phyloP scores from a whole-genome alignment of 371 early-diverging fungal genomes.

The Actinomortierella ambigua region DNA sequence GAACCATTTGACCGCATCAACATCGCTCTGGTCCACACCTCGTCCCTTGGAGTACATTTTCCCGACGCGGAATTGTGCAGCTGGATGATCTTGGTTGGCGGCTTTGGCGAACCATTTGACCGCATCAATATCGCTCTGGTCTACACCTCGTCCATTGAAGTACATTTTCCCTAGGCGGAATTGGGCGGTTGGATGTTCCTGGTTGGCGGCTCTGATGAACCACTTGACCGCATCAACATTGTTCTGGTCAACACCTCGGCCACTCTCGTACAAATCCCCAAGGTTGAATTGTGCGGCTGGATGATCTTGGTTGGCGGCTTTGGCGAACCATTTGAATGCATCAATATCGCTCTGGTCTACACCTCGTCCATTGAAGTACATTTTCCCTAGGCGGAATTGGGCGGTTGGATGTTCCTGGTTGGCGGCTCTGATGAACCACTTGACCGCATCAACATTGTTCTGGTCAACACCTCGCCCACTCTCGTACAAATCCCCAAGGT shows the following conservation, averaged over 20 bases:
- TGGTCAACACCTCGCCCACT: no score
- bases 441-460: no score
- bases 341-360: no score
- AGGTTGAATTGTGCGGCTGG: no score
- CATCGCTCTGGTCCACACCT: conserved; percentile 63
- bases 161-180: conserved; percentile 85
- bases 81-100: conserved; percentile 73
- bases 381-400: no score
- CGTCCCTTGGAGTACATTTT: conserved; percentile 82
- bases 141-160: conserved; percentile 83
- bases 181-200: conserved; percentile 75
- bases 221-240: conserved; percentile 69
- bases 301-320: no score
- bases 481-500: no score
- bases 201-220: conserved; percentile 81
- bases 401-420: conserved; percentile 60
- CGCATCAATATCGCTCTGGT: conserved; percentile 66
- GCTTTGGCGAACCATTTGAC: conserved; percentile 71
- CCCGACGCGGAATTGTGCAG: conserved; percentile 78
- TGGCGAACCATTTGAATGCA: conserved; percentile 72
- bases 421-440: conserved; percentile 75
- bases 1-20: conserved; percentile 77
- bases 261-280: conserved; percentile 85
- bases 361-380: no score
- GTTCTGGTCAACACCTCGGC: conserved; percentile 73